Conservation (phyloP, 176 grass and related monocot genomes). For the Guadua angustifolia region DNA sequence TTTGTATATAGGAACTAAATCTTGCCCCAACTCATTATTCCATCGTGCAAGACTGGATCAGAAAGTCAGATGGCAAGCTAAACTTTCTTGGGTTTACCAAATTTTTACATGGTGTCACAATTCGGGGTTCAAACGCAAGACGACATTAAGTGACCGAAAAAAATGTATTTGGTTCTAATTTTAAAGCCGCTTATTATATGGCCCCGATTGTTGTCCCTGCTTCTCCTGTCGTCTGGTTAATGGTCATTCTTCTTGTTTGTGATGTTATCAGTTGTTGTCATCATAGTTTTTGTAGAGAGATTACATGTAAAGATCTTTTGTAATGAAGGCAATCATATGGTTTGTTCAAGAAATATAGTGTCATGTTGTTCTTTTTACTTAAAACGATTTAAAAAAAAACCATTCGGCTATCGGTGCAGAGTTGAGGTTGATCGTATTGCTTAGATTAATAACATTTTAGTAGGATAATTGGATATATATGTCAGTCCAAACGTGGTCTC, state of each 20-base stretch:
- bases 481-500: too few relatives aligned
- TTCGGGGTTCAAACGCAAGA: conserved; percentile 86
- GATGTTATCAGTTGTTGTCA: conserved; percentile 46
- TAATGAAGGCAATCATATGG: conserved; percentile 55
- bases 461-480: too few relatives aligned
- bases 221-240: conserved; percentile 39
- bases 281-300: conserved; percentile 78
- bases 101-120: conserved; percentile 98
- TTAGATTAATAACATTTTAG: too few relatives aligned
- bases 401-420: neutral
- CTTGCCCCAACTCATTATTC: conserved; percentile 78
- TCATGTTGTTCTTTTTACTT: conserved; percentile 23
- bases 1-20: conserved; percentile 73
- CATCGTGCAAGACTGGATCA: conserved; percentile 94
- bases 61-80: conserved; percentile 90
- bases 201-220: conserved; percentile 49
- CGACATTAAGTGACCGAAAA: conserved; percentile 62
- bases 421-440: too few relatives aligned
- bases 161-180: conserved; percentile 75
- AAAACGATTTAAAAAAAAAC: neutral
- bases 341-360: conserved; percentile 63
- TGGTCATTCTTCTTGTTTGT: conserved; percentile 59
- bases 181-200: conserved; percentile 53
- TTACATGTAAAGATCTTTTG: conserved; percentile 87
- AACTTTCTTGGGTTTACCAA: conserved; percentile 95